phyloP scores from a whole-genome alignment of 176 grass and related monocot genomes.

The Rhynchospora breviuscula region DNA sequence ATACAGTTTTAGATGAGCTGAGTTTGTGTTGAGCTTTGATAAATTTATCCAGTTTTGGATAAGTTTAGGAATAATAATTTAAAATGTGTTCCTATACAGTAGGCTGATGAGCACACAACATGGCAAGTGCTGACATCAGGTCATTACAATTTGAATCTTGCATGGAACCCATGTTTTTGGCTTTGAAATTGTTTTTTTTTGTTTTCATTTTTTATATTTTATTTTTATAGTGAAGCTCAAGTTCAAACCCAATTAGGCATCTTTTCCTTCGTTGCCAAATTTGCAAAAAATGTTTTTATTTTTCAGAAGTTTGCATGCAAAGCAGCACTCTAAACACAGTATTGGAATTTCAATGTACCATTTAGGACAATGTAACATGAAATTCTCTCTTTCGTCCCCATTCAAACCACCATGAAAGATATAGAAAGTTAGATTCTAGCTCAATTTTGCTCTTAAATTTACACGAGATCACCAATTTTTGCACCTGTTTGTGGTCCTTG shows the following conservation, averaged over 20 bases:
- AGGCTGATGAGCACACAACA: not conserved
- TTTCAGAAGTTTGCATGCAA: not conserved
- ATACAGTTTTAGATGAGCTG: not conserved
- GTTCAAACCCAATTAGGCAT: not conserved
- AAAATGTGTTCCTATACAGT: not conserved
- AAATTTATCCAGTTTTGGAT: not conserved
- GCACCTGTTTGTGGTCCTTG: too few species aligned
- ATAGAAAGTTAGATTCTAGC: too few species aligned
- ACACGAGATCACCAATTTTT: too few species aligned
- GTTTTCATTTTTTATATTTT: not conserved
- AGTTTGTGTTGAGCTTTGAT: not conserved
- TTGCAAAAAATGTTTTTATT: not conserved
- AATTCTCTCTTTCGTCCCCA: not conserved
- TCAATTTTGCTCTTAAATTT: too few species aligned
- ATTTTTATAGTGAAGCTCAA: not conserved
- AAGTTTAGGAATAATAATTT: not conserved
- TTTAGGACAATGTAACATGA: not conserved
- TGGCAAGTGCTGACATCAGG: not conserved
- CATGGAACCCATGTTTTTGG: not conserved
- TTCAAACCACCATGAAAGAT: too few species aligned
- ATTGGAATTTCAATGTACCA: not conserved
- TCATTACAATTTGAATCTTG: not conserved
- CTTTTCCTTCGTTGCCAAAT: not conserved
- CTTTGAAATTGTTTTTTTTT: not conserved
- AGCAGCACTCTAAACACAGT: not conserved